These are phyloP conservation scores for Aspergillus tamarii DNA, from an alignment of 2,329 filamentous ascomycete species.

Conservation along the genomic window DNA sequence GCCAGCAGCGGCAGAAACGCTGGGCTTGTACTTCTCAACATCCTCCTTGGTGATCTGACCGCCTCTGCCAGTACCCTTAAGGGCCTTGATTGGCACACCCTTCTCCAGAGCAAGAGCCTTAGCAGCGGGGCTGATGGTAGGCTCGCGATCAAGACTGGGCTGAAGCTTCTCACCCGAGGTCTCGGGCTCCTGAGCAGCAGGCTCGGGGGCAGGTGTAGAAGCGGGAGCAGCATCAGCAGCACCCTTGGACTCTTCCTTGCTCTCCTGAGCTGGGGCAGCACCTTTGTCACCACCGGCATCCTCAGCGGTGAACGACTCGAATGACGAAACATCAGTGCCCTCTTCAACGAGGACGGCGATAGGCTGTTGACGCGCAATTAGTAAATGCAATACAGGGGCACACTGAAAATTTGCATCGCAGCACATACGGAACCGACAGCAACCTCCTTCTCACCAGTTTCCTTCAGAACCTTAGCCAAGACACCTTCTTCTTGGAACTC, in stretches of 20 bases:
- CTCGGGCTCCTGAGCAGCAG: constrained; percentile 66
- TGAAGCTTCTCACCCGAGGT: constrained; percentile 77
- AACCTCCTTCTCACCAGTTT: constrained; percentile 91
- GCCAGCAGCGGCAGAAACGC: constrained; percentile 55
- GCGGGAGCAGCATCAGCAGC: constrained; percentile 53
- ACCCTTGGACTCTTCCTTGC: constrained; percentile 59
- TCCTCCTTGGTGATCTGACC: constrained; percentile 91
- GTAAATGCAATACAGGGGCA: constrained; percentile 10
- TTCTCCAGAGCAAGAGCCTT: constrained; percentile 84
- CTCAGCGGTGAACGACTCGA: constrained; percentile 83
- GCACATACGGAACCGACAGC: constrained; percentile 86
- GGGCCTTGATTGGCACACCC: constrained; percentile 71
- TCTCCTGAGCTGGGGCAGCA: constrained; percentile 63
- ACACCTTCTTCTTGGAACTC: constrained; percentile 99
- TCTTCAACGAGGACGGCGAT: constrained; percentile 96
- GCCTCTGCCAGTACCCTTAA: constrained; percentile 86
- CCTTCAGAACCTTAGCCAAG: constrained; percentile 90
- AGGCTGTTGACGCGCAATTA: constrained; percentile 62
- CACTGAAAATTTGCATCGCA: constrained; percentile 20
- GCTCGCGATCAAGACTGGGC: constrained; percentile 80
- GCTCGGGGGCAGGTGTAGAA: constrained; percentile 60
- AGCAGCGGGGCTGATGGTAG: constrained; percentile 71
- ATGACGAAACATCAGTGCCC: constrained; percentile 81
- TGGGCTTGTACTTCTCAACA: constrained; percentile 80
- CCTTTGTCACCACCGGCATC: constrained; percentile 87